A percentile compares a stretch with the other conserved stretches of the same genome.
phyloP scores from a whole-genome alignment of 73 alveolate species.

The Stentor coeruleus region DNA sequence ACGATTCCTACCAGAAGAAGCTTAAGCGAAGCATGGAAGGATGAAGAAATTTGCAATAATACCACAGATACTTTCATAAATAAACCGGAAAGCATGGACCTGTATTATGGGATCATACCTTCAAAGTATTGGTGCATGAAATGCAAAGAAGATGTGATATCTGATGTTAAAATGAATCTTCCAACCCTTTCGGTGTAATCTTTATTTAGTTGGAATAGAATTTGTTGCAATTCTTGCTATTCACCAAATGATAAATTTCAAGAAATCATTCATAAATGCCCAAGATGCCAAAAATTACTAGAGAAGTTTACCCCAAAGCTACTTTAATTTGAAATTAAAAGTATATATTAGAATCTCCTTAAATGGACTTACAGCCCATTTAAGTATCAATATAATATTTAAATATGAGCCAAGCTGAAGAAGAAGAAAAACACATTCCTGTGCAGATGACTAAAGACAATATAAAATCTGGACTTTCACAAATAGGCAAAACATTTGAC shows the following conservation, averaged over 20 bases:
- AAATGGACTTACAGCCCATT: no score
- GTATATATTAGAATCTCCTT: no score
- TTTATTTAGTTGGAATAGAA: not conserved
- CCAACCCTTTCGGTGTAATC: not conserved
- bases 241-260: not conserved
- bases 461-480: conserved; percentile 43
- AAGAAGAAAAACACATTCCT: conserved; percentile 40
- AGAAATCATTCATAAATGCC: not conserved
- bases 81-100: not conserved
- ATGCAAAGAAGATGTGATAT: not conserved
- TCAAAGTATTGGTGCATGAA: not conserved
- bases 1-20: not conserved
- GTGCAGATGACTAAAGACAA: conserved; percentile 49
- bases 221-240: not conserved
- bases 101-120: not conserved
- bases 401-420: conserved; percentile 37
- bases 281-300: not conserved
- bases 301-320: not conserved
- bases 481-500: conserved; percentile 49
- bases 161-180: not conserved
- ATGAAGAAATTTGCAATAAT: not conserved
- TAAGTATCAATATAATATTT: no score
- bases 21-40: not conserved
- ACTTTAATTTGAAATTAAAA: not conserved
- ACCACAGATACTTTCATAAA: not conserved